Base-by-base conservation (phyloP, 169 alveolate genomes). In the Plasmodium cynomolgi region DNA sequence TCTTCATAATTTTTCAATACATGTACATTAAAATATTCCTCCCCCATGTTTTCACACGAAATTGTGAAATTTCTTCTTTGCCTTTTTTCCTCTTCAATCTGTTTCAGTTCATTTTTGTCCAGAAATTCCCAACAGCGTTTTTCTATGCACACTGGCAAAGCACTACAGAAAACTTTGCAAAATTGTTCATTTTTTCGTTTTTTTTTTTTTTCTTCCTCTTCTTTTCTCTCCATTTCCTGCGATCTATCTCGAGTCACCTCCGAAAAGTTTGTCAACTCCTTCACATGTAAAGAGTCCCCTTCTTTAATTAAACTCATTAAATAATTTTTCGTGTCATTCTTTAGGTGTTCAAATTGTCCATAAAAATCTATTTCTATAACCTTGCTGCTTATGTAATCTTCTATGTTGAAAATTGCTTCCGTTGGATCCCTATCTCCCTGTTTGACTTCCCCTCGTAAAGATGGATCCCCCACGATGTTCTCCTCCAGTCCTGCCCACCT, bases 301-400 rank as follows among this genome's bases (percentile, higher is more conserved):
- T 88, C 90, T 39, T 80, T 26, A 20, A 33, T 62, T 41, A 88
- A 62, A 13, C 72, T 80, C 68, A 34, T 79, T 37, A 88, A 62
- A 31, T 88, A 68, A 17, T 58, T 15, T 33, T 81, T 88, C 29
- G 39, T n/a, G n/a, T 81, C 72, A 11, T 13, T 4, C 62, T 31
- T 50, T 62, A 88, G 50, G 50, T 80, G 44, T 58, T 77, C 81
- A 88, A 74, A 88, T 88, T 23, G 68, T 26, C 82, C 26, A 58
- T 88, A 88, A 80, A 88, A 88, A 80, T 88, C 94, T 8, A 79
- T 79, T 39, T 88, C 88, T 68, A 88, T 8, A 15, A 88, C 94
- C 26, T 72, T 88, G 31, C 33, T 88, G 54, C 73, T 79, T 79
- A 88, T 29, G 71, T 74, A 88, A 88, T 88, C 94, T 39, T 75